phyloP scores from a whole-genome alignment of 768 basidiomycete species.

The Termitomyces sp. region DNA sequence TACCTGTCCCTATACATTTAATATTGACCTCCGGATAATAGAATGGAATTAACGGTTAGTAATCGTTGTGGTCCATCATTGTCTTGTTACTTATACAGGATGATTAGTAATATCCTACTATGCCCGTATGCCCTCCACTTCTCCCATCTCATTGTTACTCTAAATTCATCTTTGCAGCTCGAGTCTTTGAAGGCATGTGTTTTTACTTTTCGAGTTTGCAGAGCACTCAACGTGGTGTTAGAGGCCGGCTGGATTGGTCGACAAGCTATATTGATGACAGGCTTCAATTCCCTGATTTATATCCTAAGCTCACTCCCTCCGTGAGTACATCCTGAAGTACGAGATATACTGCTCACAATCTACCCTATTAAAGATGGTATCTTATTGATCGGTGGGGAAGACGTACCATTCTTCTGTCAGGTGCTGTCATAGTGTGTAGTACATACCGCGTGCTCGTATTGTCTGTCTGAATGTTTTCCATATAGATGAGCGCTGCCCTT shows the following conservation, averaged over 20 bases:
- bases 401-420: constrained; percentile 69
- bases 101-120: constrained; percentile 87
- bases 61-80: constrained; percentile 2
- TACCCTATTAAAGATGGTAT: constrained; percentile 60
- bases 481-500: constrained; percentile 80
- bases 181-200: constrained; percentile 82
- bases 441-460: background rate
- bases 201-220: background rate
- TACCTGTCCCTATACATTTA: background rate
- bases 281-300: constrained; percentile 76
- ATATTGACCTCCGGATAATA: constrained; percentile 20
- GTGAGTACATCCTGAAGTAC: constrained; percentile 30
- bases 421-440: constrained; percentile 57
- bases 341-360: constrained; percentile 6
- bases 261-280: constrained; percentile 85
- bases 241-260: constrained; percentile 87
- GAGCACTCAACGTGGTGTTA: constrained; percentile 19
- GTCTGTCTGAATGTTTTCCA: background rate
- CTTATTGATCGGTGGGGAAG: constrained; percentile 83
- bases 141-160: background rate
- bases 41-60: constrained; percentile 91
- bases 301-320: constrained; percentile 66
- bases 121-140: constrained; percentile 59
- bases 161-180: constrained; percentile 38
- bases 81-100: constrained; percentile 1